Evolutionary conservation across 78 protist species (phyloP).

Genomic region (Dictyostelium firmibasis): DNA sequence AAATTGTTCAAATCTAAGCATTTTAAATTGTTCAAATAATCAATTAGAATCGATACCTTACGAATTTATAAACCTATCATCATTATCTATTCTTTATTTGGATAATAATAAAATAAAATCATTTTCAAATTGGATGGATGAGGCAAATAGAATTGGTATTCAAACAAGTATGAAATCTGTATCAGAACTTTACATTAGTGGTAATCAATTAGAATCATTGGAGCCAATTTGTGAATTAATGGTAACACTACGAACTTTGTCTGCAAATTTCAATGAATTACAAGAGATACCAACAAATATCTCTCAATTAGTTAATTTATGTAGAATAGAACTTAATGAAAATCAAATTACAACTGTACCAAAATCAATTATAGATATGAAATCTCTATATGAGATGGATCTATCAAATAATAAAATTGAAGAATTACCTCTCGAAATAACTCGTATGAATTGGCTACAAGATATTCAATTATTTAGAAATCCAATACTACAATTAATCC

Average conservation of each 20-base stretch:
- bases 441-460: neutral
- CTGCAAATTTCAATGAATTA: neutral
- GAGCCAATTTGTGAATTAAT: neutral
- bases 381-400: neutral
- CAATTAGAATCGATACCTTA: neutral
- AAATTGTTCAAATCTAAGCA: neutral
- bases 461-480: neutral
- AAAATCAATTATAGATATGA: neutral
- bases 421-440: neutral
- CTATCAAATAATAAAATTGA: slow-evolving; percentile 11
- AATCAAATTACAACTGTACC: neutral
- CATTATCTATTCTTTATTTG: neutral
- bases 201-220: neutral
- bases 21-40: neutral
- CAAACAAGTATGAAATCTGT: neutral
- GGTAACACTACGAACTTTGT: neutral
- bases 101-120: slow-evolving; percentile 9
- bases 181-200: neutral
- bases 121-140: neutral
- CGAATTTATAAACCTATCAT: neutral
- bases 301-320: neutral
- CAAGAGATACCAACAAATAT: neutral
- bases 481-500: slow-evolving; percentile 1
- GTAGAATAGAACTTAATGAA: slow-evolving; percentile 10
- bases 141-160: neutral